These are phyloP conservation scores for Botrytis squamosa DNA, from an alignment of 2,329 filamentous ascomycete species.

Conservation along the genomic window DNA sequence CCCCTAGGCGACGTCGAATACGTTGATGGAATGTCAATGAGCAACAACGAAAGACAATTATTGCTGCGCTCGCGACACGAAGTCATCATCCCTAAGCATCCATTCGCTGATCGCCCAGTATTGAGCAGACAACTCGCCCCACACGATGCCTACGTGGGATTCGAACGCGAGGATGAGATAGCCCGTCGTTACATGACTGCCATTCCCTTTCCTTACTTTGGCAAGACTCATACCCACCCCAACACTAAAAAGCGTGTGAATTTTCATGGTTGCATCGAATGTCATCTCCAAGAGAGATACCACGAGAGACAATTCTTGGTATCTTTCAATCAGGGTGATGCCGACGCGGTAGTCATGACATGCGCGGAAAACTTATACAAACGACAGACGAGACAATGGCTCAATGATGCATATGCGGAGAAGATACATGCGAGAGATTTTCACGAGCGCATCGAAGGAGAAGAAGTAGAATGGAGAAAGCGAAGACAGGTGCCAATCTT, in stretches of 20 bases:
- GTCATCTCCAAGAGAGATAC: not conserved
- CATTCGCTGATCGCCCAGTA: not conserved
- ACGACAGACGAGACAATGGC: not conserved
- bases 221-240: not conserved
- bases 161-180: not conserved
- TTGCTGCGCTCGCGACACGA: not conserved
- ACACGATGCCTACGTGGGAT: not conserved
- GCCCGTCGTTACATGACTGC: constrained; percentile 4
- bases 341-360: too few species aligned
- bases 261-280: not conserved
- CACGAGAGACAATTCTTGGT: not conserved
- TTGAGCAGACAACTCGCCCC: not conserved
- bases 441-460: not conserved
- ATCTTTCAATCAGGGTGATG: not conserved
- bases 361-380: not conserved
- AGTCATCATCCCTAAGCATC: not conserved
- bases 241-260: not conserved
- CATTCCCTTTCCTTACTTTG: not conserved
- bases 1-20: not conserved
- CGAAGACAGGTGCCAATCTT: not conserved
- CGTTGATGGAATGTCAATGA: not conserved
- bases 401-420: not conserved
- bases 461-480: not conserved
- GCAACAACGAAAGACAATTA: not conserved
- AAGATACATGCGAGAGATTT: not conserved